Base-by-base conservation (phyloP, 495 filamentous ascomycete species). In the Pseudotulostoma volvatum region DNA sequence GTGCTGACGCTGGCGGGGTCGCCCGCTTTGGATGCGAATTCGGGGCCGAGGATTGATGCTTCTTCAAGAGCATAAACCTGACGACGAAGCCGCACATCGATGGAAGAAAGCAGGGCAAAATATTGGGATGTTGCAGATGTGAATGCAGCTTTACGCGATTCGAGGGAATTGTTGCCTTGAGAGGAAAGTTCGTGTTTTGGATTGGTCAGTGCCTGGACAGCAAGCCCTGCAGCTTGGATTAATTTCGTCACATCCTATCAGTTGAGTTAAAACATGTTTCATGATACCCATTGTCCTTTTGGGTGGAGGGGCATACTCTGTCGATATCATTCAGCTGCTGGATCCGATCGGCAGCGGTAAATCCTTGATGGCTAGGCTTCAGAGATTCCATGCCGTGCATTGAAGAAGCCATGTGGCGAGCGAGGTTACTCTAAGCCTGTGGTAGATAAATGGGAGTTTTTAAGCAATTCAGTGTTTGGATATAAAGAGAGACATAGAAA, bases 51-150 rank as follows among this genome's bases (percentile, higher is more conserved):
- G 39, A 88, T 78, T 15, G 70, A 69, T 1, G 77, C 78, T 55
- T 90, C 81, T 47, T 87, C 81, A 18, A 93, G 55, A 0, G 78
- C 81, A 45, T 76, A 77, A 42, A 85, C 77, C 46, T 93, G 82
- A n/a, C 80, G 70, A 34, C 73, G 73, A 13, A 92, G 66, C 4
- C 71, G 63, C 8, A 81, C 74, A 52, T 81, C 76, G 33, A 84
- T 68, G 4, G 70, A 68, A 30, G 78, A 78, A 1, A 87, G 60
- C 0, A 74, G 72, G n/a, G 60, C 57, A 46, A 92, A 76, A 59
- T 84, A 78, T 17, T 71, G 56, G 11, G 77, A 66, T 31, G 77
- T 75, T 3, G 72, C 59, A 37, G 64, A 48, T 45, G 69, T 63
- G 57, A 90, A 88, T 15, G 66, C 62, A 3, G 62, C 46, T 45